Evolutionary conservation across 768 basidiomycete genomes (phyloP), one percentile per base, ranked within the genome.

Genomic region (Panaeolus papilionaceus): DNA sequence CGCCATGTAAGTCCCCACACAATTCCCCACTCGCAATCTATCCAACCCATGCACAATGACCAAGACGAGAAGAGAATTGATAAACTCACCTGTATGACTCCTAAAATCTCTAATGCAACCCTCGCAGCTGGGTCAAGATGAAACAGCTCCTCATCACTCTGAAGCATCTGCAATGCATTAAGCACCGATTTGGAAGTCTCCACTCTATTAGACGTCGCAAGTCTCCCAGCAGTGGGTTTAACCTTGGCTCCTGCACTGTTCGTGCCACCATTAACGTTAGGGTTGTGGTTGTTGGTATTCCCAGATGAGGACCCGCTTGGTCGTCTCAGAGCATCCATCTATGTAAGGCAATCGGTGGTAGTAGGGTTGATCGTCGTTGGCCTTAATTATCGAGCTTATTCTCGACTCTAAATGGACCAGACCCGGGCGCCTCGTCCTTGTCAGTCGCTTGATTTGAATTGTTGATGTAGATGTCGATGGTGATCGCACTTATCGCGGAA

Each of bases 91-190:
- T 58, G 54, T 28, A 58, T 58, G 12, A 58, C 54, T 4, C 11
- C 26, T 28, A 58, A 58, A 28, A 58, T 58, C 54, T 58, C 54
- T 28, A 58, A 33, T 12, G 54, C 54, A 28, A 33, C 33, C 11
- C 28, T 28, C 54, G 54, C 54, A 23, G 54, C 26, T 5, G 54
- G 54, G 54, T 58, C 54, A 58, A 58, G 54, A 37, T 58, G 54
- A n/a, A 33, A 58, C 54, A 58, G 10, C 54, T 58, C 54, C 20
- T 58, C 54, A 16, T 58, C 54, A 33, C 54, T 33, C 26, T 58
- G 54, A 28, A 58, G 54, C 2, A 28, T 58, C 12, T 58, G 54
- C 54, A 58, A 33, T 4, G 54, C 26, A 37, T 58, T 58, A 28
- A 58, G 16, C 54, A 58, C 54, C 28, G 54, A 58, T 33, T 58